Base-by-base conservation (phyloP, 179 eudicot genomes). In the Gypsophila paniculata region DNA sequence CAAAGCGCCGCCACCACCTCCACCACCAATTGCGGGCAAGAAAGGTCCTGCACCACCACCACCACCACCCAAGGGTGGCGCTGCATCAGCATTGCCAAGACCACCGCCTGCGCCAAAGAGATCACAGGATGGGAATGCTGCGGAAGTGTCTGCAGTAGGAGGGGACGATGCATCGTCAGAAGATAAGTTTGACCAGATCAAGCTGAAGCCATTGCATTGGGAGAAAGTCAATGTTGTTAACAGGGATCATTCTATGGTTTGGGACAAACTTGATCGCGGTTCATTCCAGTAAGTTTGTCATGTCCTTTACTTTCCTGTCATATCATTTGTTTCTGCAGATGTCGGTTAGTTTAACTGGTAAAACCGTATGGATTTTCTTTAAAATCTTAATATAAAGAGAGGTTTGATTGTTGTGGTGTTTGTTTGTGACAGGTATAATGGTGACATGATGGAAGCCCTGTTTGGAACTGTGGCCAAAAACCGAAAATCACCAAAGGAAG, bases 191-290 rank as follows among this genome's bases (percentile, higher is more conserved):
- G 93, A 80, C 19, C 85, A 86, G 70, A 88, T 91, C 69, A 87
- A 93, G 70, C 60, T 93, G 72, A 93, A 91, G 85, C 96, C 97
- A n/a, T 74, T 91, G 72, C 97, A 93, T 59, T 93, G 97, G 98
- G 98, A 89, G 48, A 93, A 89, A 78, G 89, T 91, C 80, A 93
- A 91, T 55, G 76, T 70, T 64, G 78, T 70, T 68, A 82, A 85
- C 39, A 82, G 77, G 13, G 80, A 87, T 65, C 96, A 88, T 70
- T 92, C 99, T 38, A 93, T 88, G 94, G 97, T 87, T 61, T 87
- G 95, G 99, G 86, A 86, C 78, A 88, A 82, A 38, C 65, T 91
- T 39, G 86, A 85, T 23, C 75, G 73, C 15, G 97, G 96, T 32
- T 94, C 99, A 17, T 89, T 91, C 85, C 87, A 84, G 96, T 93